Percentiles rank a stretch among this genome's conserved stretches.
Conservation (phyloP, 2,329 filamentous ascomycete species). For the Ascochyta koolunga region DNA sequence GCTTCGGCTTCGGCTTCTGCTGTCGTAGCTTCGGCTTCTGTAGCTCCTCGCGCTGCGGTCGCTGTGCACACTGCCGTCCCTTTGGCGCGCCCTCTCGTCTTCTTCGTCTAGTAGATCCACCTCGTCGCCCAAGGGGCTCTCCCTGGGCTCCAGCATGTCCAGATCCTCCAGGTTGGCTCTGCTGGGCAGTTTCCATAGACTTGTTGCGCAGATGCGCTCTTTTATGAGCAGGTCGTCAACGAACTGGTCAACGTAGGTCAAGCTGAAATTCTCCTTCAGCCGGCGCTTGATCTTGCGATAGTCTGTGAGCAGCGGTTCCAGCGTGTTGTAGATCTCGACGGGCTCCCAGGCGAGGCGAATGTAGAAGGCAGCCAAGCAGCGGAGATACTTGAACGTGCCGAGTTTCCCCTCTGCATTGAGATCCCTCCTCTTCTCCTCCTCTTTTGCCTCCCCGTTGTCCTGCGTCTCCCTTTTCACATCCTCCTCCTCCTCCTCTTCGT, state of each 20-base stretch:
- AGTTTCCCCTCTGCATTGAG: conserved; percentile 38
- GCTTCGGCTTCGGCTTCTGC: conserved; percentile 14
- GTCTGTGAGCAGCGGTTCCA: conserved; percentile 86
- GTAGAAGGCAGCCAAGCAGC: conserved; percentile 90
- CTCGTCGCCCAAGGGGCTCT: conserved; percentile 79
- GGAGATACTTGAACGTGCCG: conserved; percentile 73
- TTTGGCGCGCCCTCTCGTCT: conserved; percentile 17
- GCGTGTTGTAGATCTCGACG: conserved; percentile 75
- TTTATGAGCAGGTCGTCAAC: conserved; percentile 90
- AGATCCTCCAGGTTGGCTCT: conserved; percentile 85
- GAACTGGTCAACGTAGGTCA: conserved; percentile 90
- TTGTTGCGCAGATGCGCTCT: conserved; percentile 89
- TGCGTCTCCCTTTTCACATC: conserved; percentile 16
- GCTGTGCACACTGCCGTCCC: conserved; percentile 17
- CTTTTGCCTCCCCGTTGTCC: conserved; percentile 44
- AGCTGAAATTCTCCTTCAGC: conserved; percentile 72
- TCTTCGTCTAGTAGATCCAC: conserved; percentile 63
- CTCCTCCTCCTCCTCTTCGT: conserved; percentile 17
- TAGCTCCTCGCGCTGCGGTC: conserved; percentile 21
- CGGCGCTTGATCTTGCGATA: conserved; percentile 80
- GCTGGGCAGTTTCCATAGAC: conserved; percentile 86
- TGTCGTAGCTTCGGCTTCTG: conserved; percentile 5
- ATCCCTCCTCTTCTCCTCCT: conserved; percentile 23
- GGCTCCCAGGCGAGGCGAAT: conserved; percentile 84
- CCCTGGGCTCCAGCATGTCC: conserved; percentile 82